These are phyloP conservation scores for Teunomyces atbi DNA, from an alignment of 805 yeast species.

Conservation along the genomic window DNA sequence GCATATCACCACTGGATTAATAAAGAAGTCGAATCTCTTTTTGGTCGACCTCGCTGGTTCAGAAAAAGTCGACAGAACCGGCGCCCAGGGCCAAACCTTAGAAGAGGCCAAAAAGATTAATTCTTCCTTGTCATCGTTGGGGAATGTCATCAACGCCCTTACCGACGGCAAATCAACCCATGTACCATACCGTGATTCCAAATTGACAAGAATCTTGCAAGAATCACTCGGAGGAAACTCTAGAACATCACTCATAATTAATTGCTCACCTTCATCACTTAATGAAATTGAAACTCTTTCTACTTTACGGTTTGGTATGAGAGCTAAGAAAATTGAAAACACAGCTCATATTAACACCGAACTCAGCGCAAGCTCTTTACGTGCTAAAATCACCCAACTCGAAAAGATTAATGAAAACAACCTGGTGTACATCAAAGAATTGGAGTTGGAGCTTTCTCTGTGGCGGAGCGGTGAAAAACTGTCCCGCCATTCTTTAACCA, in stretches of 20 bases:
- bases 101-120: slow-evolving; percentile 88
- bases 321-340: slow-evolving; percentile 69
- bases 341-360: slow-evolving; percentile 63
- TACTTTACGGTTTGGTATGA: slow-evolving; percentile 68
- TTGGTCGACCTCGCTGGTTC: slow-evolving; percentile 87
- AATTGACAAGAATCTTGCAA: slow-evolving; percentile 72
- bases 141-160: slow-evolving; percentile 76
- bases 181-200: slow-evolving; percentile 75
- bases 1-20: slow-evolving; percentile 50
- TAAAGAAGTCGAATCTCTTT: slow-evolving; percentile 62
- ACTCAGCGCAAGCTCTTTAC: slow-evolving; percentile 48
- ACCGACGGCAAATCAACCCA: slow-evolving; percentile 67
- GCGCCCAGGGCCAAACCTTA: slow-evolving; percentile 69
- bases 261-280: slow-evolving; percentile 62
- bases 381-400: slow-evolving; percentile 35
- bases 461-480: slow-evolving; percentile 33
- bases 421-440: slow-evolving; percentile 31
- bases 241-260: slow-evolving; percentile 68
- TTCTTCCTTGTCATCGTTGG: slow-evolving; percentile 71
- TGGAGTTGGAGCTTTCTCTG: slow-evolving; percentile 40
- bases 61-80: slow-evolving; percentile 75
- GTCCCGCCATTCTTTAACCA: slow-evolving; percentile 5
- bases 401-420: slow-evolving; percentile 31
- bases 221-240: slow-evolving; percentile 84
- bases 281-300: slow-evolving; percentile 67